Base-by-base conservation (phyloP, 306 rosid genomes). In the Elaeagnus macrophylla region DNA sequence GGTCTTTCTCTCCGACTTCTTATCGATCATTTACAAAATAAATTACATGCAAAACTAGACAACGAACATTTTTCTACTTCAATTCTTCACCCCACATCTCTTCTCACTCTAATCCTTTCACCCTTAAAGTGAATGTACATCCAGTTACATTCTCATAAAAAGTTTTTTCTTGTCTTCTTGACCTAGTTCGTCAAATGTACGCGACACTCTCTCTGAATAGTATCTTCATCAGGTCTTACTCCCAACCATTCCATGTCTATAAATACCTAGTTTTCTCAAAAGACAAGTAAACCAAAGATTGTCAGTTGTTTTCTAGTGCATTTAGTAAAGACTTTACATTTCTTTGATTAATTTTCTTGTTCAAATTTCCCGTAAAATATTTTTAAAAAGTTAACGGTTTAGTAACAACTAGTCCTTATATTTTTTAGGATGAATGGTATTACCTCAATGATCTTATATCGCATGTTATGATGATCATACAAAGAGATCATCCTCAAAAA, bases 221-320 rank as follows among this genome's bases (percentile, higher is more conserved):
- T 84, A 62, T 87, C 99, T 75, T 87, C 87, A 56, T 91, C 96
- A 9, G 96, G 94, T 67, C 65, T 91, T 59, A 87, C 75, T 11
- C 67, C 72, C 70, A 91, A 74, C 67, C 82, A 94, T 74, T 83
- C 95, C 96, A 91, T 86, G 69, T 91, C 99, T 38, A 87, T 85
- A 64, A 91, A 91, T 54, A 87, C 75, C 96, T 87, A 75, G 44
- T 67, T 54, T 57, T 64, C n/a, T 15, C 54, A 39, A 53, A 39
- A 37, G 51, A 40, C 69, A 56, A 20, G 62, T 20, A 13, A 39
- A 56, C 32, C 2, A 2, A 3, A 25, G 2, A 25, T 25, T 25
- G 32, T 25, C 32, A 25, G 32, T 5, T 5, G 32, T 25, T 5
- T 25, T 25, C 32, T 25, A 25, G 32, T 25, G 32, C 32, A 25